Base-by-base conservation (phyloP, 164 flowering plant species). In the Piper longum region DNA sequence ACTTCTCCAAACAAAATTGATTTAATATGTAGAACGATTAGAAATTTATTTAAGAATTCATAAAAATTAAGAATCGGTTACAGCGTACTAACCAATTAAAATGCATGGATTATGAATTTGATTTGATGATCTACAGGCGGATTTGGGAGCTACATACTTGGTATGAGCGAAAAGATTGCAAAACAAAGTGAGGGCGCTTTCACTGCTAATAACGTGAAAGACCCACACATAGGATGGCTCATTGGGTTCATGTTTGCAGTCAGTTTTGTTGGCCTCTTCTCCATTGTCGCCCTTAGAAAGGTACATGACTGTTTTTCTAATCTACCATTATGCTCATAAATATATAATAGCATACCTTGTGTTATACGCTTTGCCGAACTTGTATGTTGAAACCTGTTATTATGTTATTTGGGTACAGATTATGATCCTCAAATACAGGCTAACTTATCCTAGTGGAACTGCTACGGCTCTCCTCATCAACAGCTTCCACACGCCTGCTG, bases 401-500 rank as follows among this genome's bases (percentile, higher is more conserved):
- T 11, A 18, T 66, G 7, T 61, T 44, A 44, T 44, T 36, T 36
- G 16, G 1, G 12, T 63, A 14, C 75, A 85, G 85, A 82, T 83
- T 13, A 82, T 85, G 91, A 68, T 85, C 52, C 43, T 80, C 12
- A 80, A 83, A 67, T 82, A 76, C 73, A 83, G 79, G 64, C 72
- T 85, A 69, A 79, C 73, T 6, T 85, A 80, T 61, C 90, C 90
- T 16, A 80, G 90, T 70, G 87, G 87, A 2, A 82, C 85, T 26
- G 87, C 87, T 3, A 83, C 87, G 64, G 89, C 89, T 51, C 72
- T 73, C 63, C 81, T 85, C 26, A 83, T 85, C 75, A 85, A 85
- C 74, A 77, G 87, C 60, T 82, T 85, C 70, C 87, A 82, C 67
- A 80, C 84, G 16, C 84, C 89, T 57, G 64, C 71, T 52, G 87